Conservation (phyloP, 345 rosid species). For the Alliaria petiolata region DNA sequence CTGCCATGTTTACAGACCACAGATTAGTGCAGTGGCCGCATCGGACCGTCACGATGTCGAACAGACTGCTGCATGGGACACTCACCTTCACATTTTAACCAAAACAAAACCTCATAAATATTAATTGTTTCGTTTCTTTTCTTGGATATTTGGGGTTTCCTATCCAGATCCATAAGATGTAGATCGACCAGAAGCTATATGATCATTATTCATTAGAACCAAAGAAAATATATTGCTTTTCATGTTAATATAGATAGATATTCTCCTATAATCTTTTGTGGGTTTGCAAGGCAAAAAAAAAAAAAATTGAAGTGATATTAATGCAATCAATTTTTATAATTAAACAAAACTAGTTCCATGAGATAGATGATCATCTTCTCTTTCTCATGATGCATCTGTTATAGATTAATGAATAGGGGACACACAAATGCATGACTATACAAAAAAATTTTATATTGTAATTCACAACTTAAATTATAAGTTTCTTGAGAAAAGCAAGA, state of each 20-base stretch:
- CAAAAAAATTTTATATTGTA: not conserved
- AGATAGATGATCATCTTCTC: not conserved
- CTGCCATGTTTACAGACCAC: conserved; percentile 98
- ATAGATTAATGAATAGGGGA: not conserved
- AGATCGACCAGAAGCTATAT: not conserved
- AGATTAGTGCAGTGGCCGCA: conserved; percentile 96
- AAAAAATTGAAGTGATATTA: not conserved
- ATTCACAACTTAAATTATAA: not conserved
- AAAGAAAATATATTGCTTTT: not conserved
- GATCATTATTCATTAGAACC: not conserved
- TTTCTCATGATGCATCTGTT: not conserved
- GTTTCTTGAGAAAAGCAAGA: not conserved
- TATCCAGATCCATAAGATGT: not conserved
- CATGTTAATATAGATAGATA: not conserved
- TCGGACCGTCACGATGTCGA: conserved; percentile 91
- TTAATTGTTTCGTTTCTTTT: not conserved
- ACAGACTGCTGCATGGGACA: conserved; percentile 87
- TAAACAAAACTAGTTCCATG: not conserved
- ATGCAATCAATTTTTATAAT: not conserved
- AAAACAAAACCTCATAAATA: not conserved
- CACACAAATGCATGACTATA: conserved; percentile 4
- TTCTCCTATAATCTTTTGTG: not conserved
- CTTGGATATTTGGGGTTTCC: not conserved
- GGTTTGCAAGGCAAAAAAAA: not conserved
- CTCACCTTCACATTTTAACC: conserved; percentile 61